These are phyloP conservation scores for Naganishia cerealis DNA, from an alignment of 1,284 basidiomycete genomes.

Conservation along the genomic window DNA sequence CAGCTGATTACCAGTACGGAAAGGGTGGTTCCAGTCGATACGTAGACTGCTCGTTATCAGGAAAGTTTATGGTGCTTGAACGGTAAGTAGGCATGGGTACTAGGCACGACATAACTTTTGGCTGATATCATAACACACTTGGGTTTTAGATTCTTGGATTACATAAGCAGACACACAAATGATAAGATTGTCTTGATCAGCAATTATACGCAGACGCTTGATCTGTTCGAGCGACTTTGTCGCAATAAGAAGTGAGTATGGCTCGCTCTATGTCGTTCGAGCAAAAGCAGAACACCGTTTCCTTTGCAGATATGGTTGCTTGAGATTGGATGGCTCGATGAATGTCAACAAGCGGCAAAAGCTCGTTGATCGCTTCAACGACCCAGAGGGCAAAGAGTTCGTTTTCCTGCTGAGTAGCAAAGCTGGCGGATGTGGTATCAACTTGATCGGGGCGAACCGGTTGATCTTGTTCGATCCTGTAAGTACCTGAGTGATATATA, in stretches of 20 bases:
- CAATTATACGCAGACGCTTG: constrained; percentile 96
- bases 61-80: constrained; percentile 92
- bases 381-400: constrained; percentile 91
- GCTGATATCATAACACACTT: not conserved
- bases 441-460: constrained; percentile 94
- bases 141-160: constrained; percentile 72
- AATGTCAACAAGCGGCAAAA: constrained; percentile 91
- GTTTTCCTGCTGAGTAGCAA: constrained; percentile 94
- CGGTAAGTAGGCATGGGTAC: constrained; percentile 59
- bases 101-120: not conserved
- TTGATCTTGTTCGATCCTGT: constrained; percentile 96
- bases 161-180: constrained; percentile 71
- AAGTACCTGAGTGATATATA: constrained; percentile 37
- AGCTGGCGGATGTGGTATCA: constrained; percentile 97
- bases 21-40: constrained; percentile 58
- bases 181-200: constrained; percentile 99
- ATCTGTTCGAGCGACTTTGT: constrained; percentile 86
- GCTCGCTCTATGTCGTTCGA: not conserved
- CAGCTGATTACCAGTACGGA: constrained; percentile 65
- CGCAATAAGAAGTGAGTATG: constrained; percentile 70
- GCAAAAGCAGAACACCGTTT: not conserved
- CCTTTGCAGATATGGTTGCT: constrained; percentile 74
- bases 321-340: constrained; percentile 93
- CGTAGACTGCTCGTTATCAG: constrained; percentile 76
- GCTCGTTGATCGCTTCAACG: constrained; percentile 94